Base-by-base conservation (phyloP, 805 yeast species). In the Pichia nakasei region DNA sequence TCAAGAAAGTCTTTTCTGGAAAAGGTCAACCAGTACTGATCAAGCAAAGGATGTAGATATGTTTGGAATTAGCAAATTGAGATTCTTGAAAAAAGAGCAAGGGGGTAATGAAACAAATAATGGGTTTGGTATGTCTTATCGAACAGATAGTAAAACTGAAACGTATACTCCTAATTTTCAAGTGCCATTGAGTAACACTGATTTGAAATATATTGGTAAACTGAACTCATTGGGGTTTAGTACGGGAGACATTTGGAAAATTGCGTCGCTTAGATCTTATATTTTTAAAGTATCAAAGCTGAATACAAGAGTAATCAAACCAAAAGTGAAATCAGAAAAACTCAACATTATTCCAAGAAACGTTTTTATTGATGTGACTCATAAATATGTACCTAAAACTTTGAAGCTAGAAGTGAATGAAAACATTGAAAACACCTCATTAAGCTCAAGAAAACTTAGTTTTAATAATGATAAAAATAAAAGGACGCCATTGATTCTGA, bases 171-270 rank as follows among this genome's bases (percentile, higher is more conserved):
- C 66, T 18, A 70, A 71, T 41, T 43, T 56, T 22, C 78, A 74
- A 38, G 59, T 75, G 12, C 78, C 78, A 4, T 48, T 83, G 22
- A 79, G 86, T 0, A 70, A 72, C 3, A 83, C 77, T 45, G 95
- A 85, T 59, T 69, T 73, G 44, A 70, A 70, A 27, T 83, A 95
- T 88, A 66, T 87, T n/a, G 75, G 75, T 32, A 78, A 81, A 49
- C 65, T 91, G 36, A 72, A 76, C 38, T 69, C 81, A 2, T 69
- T 85, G n/a, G 97, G 97, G 0, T 63, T 91, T 41, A 69, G 68
- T 8, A 86, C 79, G 9, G 69, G 67, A 8, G 94, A 87, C 37
- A 53, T 85, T 22, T 91, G 97, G 97, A 91, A 89, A 59, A 63
- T 91, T 12, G 80, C 80, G 15, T 76, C 76, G 3, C 60, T 87